Base-by-base conservation (phyloP, 1,139 yeast species). In the Yamadazyma buinensis region DNA sequence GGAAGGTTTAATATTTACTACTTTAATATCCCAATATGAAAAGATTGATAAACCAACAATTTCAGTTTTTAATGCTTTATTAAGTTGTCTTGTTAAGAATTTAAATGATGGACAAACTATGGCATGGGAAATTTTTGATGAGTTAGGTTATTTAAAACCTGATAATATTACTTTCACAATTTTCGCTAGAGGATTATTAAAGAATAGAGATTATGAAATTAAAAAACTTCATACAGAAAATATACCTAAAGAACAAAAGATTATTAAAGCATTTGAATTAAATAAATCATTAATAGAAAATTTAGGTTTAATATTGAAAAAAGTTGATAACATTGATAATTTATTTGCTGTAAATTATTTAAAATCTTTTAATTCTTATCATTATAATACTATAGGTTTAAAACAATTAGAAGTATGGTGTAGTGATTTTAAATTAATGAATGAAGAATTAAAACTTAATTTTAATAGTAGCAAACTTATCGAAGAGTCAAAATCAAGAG, bases 51-150 rank as follows among this genome's bases (percentile, higher is more conserved):
- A 31, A n/a, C 44, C 47, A 2, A 37, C 39, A 14, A 53, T 39
- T 5, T 46, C 57, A 2, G 51, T 57, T 8, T 69, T 67, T 45
- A 68, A 68, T 43, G 61, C 75, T 1, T 61, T 65, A 20, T 51
- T 69, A 30, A 52, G 64, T 36, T 47, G 65, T 9, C 42, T 68
- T 26, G 53, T 64, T 15, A 66, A 64, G 37, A 58, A 66, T 42
- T 65, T 50, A 37, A 40, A 38, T 8, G 45, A 60, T 34, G 54
- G 58, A 20, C 75, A 68, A 42, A 49, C 44, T 10, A 34, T 44
- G 23, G 71, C 72, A 1, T 69, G 75, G 75, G 45, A 50, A 1
- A 55, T 67, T 30, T 69, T 69, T 35, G 64, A 67, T 32, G 44
- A 45, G 15, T 49, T 67, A 28, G 49, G 45, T 2, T 35, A 41